Evolutionary conservation across 768 basidiomycete genomes (phyloP).

Genomic region (Leucosporidium scottii): DNA sequence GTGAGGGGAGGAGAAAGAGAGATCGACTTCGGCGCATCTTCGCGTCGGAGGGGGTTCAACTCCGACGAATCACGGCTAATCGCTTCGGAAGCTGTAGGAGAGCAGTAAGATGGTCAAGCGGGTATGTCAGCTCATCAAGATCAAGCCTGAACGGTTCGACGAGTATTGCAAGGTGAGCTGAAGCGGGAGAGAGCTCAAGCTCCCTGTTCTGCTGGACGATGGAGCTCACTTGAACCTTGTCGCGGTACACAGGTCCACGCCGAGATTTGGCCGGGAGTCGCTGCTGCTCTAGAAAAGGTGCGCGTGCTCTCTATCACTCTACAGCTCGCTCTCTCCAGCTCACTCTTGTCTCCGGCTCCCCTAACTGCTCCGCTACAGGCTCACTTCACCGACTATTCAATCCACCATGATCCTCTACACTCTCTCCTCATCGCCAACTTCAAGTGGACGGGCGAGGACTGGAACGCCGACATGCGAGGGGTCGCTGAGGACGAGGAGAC

Average conservation of each 20-base stretch:
- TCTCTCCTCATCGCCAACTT: constrained; percentile 1
- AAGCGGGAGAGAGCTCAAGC: no score
- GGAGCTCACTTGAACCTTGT: not conserved
- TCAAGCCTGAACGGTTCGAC: constrained; percentile 1
- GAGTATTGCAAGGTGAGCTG: constrained; percentile 7
- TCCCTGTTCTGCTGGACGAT: no score
- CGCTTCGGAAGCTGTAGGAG: no score
- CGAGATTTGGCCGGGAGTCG: not conserved
- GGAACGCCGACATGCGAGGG: constrained; percentile 1
- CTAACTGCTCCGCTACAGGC: not conserved
- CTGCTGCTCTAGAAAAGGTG: not conserved
- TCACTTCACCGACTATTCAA: constrained; percentile 1
- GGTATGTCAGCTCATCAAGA: constrained; percentile 1
- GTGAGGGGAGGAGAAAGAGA: not conserved
- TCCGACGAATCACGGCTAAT: no score
- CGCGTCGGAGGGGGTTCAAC: no score
- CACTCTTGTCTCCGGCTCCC: not conserved
- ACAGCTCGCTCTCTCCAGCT: no score
- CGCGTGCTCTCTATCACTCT: no score
- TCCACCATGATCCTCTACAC: constrained; percentile 4
- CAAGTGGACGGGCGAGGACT: not conserved
- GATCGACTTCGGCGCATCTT: no score
- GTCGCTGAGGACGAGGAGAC: constrained; percentile 1
- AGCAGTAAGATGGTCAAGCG: not conserved
- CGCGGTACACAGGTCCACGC: not conserved